These are phyloP conservation scores for Termitomyces sp. DNA, from an alignment of 768 basidiomycete species.

Conservation along the genomic window DNA sequence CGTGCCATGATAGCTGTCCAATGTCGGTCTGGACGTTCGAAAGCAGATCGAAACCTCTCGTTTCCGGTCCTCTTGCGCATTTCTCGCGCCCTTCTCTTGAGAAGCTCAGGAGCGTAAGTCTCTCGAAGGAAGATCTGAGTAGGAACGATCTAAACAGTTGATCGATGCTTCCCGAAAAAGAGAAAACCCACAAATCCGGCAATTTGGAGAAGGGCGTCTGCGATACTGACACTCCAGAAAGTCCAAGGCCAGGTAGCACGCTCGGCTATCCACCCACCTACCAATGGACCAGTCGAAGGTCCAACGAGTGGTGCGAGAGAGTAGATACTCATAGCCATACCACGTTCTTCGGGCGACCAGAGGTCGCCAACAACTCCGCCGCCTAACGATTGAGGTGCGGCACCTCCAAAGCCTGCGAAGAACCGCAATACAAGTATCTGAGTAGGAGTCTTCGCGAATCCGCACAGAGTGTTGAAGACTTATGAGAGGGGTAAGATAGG, in stretches of 20 bases:
- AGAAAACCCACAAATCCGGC: constrained; percentile 42
- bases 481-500: background rate
- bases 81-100: constrained; percentile 33
- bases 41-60: constrained; percentile 35
- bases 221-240: constrained; percentile 56
- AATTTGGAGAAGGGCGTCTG: constrained; percentile 42
- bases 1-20: constrained; percentile 42
- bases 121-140: constrained; percentile 27
- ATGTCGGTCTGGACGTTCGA: constrained; percentile 34
- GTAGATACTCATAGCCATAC: constrained; percentile 49
- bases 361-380: constrained; percentile 54
- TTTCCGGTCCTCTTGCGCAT: constrained; percentile 33
- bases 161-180: background rate
- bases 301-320: constrained; percentile 53
- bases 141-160: background rate
- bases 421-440: constrained; percentile 61
- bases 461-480: constrained; percentile 48
- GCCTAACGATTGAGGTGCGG: constrained; percentile 59
- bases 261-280: constrained; percentile 44
- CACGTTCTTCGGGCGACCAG: constrained; percentile 50
- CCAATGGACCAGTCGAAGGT: constrained; percentile 33
- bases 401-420: constrained; percentile 60
- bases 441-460: constrained; percentile 46
- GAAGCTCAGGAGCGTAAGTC: constrained; percentile 47
- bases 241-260: constrained; percentile 57